A percentile compares a stretch with the other conserved stretches of the same genome.
Evolutionary conservation across 2,329 filamentous ascomycete genomes (phyloP).

Genomic region (Fusarium decemcellulare): DNA sequence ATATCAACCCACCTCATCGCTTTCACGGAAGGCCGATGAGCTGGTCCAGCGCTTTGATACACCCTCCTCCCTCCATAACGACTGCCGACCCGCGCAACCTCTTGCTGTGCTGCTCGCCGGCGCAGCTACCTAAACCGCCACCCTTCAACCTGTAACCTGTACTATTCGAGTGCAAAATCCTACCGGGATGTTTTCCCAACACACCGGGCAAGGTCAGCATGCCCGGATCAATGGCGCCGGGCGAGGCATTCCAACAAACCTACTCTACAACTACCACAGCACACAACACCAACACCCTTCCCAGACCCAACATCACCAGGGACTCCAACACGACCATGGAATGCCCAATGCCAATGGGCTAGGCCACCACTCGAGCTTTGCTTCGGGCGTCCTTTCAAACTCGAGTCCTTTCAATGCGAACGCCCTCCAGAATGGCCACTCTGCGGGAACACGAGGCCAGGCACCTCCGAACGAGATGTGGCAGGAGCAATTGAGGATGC

Average conservation of each 20-base stretch:
- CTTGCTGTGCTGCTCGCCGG: conserved; percentile 49
- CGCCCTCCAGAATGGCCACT: conserved; percentile 71
- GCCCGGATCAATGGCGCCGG: conserved; percentile 76
- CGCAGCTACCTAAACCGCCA: conserved; percentile 41
- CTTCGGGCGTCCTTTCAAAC: conserved; percentile 68
- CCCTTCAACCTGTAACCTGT: conserved; percentile 27
- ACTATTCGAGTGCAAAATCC: conserved; percentile 35
- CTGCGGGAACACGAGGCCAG: conserved; percentile 63
- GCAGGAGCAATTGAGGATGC: conserved; percentile 87
- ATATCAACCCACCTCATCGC: conserved; percentile 13
- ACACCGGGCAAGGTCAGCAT: conserved; percentile 76
- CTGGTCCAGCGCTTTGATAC: conserved; percentile 35
- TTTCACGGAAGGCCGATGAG: conserved; percentile 45
- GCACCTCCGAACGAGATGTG: conserved; percentile 78
- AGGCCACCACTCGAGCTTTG: conserved; percentile 58
- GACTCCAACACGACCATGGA: conserved; percentile 71
- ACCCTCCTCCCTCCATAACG: conserved; percentile 26
- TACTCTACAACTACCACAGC: conserved; percentile 80
- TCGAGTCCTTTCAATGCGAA: conserved; percentile 71
- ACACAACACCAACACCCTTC: conserved; percentile 73
- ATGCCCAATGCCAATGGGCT: conserved; percentile 68
- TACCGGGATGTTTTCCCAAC: conserved; percentile 80
- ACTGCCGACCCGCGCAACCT: conserved; percentile 38
- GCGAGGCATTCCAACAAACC: conserved; percentile 71
- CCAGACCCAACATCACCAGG: conserved; percentile 75